These are phyloP conservation scores for Phytopythium vexans DNA, from an alignment of 352 stramenopile genomes.

Conservation along the genomic window DNA sequence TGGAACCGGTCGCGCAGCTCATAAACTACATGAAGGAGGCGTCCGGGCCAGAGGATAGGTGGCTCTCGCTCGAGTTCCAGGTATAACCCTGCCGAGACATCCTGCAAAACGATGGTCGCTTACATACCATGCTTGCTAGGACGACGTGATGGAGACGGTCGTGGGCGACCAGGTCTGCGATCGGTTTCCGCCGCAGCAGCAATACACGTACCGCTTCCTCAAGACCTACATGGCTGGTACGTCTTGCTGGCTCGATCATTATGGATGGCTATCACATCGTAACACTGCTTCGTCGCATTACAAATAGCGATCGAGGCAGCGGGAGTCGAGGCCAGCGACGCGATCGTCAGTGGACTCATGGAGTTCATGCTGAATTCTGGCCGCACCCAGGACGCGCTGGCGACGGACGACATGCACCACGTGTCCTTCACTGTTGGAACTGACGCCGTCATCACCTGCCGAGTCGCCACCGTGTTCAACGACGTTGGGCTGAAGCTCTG, in stretches of 20 bases:
- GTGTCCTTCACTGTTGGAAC: constrained; percentile 54
- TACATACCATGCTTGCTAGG: constrained; percentile 20
- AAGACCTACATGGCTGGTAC: constrained; percentile 65
- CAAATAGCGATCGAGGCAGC: constrained; percentile 54
- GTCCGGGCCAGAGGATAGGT: constrained; percentile 20
- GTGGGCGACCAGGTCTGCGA: constrained; percentile 56
- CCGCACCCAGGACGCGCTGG: constrained; percentile 22
- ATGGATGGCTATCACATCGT: background rate
- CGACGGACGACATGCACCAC: constrained; percentile 67
- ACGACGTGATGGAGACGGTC: constrained; percentile 44
- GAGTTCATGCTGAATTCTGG: constrained; percentile 44
- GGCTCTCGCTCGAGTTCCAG: constrained; percentile 55
- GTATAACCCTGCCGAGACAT: constrained; percentile 24
- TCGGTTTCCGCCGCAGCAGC: constrained; percentile 52
- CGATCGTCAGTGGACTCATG: constrained; percentile 51
- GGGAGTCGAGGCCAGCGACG: constrained; percentile 44
- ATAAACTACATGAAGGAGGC: constrained; percentile 31
- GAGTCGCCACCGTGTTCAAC: constrained; percentile 77
- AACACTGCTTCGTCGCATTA: background rate
- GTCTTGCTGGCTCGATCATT: background rate
- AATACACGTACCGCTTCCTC: constrained; percentile 69
- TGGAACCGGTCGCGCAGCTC: constrained; percentile 48
- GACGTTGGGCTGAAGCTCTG: constrained; percentile 83
- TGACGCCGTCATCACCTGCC: constrained; percentile 52
- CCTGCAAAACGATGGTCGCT: background rate